phyloP scores from a whole-genome alignment of 2,329 filamentous ascomycete species.

The Penicillium sp. region DNA sequence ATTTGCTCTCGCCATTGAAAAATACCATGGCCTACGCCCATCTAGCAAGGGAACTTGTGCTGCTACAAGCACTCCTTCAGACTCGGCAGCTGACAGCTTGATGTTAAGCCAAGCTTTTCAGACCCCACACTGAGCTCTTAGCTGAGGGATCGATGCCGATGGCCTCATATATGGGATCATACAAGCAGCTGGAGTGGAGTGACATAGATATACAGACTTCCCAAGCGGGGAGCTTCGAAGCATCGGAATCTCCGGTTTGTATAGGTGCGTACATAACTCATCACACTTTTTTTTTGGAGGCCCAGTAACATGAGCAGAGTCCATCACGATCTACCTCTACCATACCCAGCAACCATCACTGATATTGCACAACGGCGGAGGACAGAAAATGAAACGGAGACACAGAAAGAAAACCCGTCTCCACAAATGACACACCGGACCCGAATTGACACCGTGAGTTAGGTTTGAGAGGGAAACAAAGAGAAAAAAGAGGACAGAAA shows the following conservation, averaged over 20 bases:
- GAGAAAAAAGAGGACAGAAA: conserved; percentile 18
- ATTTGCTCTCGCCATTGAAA: too few relatives aligned
- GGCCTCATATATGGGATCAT: too few relatives aligned
- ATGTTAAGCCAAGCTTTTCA: too few relatives aligned
- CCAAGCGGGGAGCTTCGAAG: too few relatives aligned
- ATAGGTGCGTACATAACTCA: conserved; percentile 27
- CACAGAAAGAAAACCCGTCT: conserved; percentile 18
- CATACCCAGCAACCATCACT: conserved; percentile 20
- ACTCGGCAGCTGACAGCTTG: too few relatives aligned
- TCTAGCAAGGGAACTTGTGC: too few relatives aligned
- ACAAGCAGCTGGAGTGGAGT: too few relatives aligned
- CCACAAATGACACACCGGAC: conserved; percentile 21
- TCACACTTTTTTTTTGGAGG: conserved; percentile 29
- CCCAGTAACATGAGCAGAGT: conserved; percentile 18
- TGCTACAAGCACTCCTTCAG: too few relatives aligned
- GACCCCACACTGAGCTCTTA: too few relatives aligned
- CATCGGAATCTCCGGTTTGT: conserved; percentile 24
- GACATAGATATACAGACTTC: too few relatives aligned
- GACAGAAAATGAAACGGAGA: conserved; percentile 21
- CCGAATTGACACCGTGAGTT: conserved; percentile 24
- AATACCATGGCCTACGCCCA: too few relatives aligned
- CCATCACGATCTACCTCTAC: conserved; percentile 22
- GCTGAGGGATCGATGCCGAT: too few relatives aligned
- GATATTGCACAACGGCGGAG: conserved; percentile 18
- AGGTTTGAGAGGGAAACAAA: conserved; percentile 19